Evolutionary conservation across 2,329 filamentous ascomycete species (phyloP).

Genomic region (Paraphoma chrysanthemicola): DNA sequence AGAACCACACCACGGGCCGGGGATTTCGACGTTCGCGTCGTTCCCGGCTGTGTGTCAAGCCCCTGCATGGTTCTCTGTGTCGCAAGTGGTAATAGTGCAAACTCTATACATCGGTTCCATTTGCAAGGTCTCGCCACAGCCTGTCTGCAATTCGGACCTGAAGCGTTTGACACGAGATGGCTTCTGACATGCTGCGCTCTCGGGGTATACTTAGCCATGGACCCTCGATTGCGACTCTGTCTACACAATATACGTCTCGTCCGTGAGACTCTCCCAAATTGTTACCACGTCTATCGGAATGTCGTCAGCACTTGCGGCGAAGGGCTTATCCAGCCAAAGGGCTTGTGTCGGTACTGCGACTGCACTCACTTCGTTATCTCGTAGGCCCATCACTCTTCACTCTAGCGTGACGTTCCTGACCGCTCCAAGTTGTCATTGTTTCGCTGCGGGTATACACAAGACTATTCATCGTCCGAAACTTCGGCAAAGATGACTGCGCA

Average conservation of each 20-base stretch:
- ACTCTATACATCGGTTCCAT: constrained; percentile 3
- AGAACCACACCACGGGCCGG: background rate
- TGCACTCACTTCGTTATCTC: constrained; percentile 28
- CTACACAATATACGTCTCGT: background rate
- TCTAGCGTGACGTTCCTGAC: constrained; percentile 5
- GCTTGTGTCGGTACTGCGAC: constrained; percentile 27
- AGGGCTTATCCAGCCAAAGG: constrained; percentile 17
- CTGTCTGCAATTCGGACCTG: background rate
- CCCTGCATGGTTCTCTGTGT: constrained; percentile 6
- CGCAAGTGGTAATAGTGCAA: constrained; percentile 3
- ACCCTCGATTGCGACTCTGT: background rate
- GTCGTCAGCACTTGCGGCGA: background rate
- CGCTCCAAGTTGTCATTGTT: constrained; percentile 29
- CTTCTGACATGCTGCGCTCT: background rate
- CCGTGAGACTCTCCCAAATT: background rate
- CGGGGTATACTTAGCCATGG: constrained; percentile 1
- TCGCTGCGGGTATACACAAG: constrained; percentile 30
- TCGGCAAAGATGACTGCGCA: constrained; percentile 39
- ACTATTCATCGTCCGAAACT: constrained; percentile 24
- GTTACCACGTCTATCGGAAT: background rate
- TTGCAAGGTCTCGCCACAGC: constrained; percentile 2
- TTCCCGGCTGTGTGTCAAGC: background rate
- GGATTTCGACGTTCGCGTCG: background rate
- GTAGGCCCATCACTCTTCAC: constrained; percentile 12
- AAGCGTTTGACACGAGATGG: background rate